phyloP scores from a whole-genome alignment of 2,329 filamentous ascomycete genomes.

The Pestalotiopsis sp. region DNA sequence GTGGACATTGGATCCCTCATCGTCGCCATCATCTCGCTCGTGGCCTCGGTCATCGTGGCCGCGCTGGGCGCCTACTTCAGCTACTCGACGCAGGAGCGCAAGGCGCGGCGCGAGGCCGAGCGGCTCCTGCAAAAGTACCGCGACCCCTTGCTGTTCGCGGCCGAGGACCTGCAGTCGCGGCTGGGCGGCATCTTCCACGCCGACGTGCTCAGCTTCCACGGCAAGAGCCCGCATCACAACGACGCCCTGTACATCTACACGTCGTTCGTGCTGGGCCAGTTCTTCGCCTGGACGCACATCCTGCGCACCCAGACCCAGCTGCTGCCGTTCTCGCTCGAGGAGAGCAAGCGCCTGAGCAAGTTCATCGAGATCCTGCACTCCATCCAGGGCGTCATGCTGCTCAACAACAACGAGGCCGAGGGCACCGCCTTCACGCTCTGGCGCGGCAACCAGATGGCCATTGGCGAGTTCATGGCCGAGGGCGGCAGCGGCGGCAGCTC shows the following conservation, averaged over 20 bases:
- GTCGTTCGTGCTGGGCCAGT: slow-evolving; percentile 5
- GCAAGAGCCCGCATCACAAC: background rate
- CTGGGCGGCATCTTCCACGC: background rate
- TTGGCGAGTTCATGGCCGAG: background rate
- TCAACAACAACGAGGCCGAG: background rate
- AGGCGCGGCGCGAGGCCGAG: slow-evolving; percentile 3
- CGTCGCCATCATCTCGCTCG: slow-evolving; percentile 1
- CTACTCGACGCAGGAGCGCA: slow-evolving; percentile 5
- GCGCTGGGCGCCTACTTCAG: background rate
- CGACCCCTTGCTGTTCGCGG: background rate
- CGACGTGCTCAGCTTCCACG: slow-evolving; percentile 2
- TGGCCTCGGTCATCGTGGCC: slow-evolving; percentile 5
- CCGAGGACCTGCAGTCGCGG: slow-evolving; percentile 6
- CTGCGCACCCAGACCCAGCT: slow-evolving; percentile 1
- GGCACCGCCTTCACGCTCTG: slow-evolving; percentile 3
- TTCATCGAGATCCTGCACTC: background rate
- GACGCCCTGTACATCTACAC: slow-evolving; percentile 5
- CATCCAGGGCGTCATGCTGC: slow-evolving; percentile 4
- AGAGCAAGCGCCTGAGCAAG: background rate
- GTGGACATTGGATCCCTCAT: background rate
- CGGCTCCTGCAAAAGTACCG: slow-evolving; percentile 1
- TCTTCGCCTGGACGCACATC: slow-evolving; percentile 6
- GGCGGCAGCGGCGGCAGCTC: background rate
- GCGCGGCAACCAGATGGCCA: slow-evolving; percentile 8
- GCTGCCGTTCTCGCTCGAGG: background rate